Conservation (phyloP, 2,329 filamentous ascomycete genomes). For the Macrophomina phaseolina region DNA sequence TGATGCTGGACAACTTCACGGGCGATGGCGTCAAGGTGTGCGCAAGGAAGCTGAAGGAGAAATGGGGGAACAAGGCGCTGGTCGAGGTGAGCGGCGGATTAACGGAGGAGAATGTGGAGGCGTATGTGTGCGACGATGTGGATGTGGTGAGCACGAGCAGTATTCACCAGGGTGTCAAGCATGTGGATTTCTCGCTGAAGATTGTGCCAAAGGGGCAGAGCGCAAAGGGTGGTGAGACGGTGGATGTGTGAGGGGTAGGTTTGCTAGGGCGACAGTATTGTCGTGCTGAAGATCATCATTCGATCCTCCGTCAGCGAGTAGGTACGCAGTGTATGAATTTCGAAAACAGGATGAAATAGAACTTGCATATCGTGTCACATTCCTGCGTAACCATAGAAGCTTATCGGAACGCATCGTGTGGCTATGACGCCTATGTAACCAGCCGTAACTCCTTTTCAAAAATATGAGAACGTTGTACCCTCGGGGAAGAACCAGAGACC, state of each 20-base stretch:
- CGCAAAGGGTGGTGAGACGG: constrained; percentile 28
- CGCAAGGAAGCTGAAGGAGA: constrained; percentile 75
- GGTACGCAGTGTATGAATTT: background rate
- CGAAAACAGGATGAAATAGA: background rate
- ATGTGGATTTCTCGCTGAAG: constrained; percentile 96
- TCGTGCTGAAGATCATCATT: background rate
- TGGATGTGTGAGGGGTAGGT: constrained; percentile 19
- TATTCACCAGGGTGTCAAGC: constrained; percentile 92
- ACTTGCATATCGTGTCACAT: background rate
- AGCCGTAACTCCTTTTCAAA: background rate
- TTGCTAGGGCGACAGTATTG: too few relatives aligned
- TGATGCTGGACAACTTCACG: constrained; percentile 97
- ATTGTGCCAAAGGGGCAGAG: constrained; percentile 60
- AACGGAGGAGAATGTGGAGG: constrained; percentile 80
- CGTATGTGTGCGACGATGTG: constrained; percentile 81
- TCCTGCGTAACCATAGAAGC: background rate
- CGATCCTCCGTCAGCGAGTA: background rate
- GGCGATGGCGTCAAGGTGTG: constrained; percentile 77
- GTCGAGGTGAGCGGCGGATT: constrained; percentile 93
- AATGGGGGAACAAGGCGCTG: constrained; percentile 72
- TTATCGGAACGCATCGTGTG: background rate
- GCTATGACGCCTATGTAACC: background rate
- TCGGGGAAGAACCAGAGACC: background rate
- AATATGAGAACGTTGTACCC: background rate
- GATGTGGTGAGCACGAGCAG: constrained; percentile 96